These are phyloP conservation scores for Lasiodiplodia hormozganensis DNA, from an alignment of 2,329 filamentous ascomycete genomes.

Conservation along the genomic window DNA sequence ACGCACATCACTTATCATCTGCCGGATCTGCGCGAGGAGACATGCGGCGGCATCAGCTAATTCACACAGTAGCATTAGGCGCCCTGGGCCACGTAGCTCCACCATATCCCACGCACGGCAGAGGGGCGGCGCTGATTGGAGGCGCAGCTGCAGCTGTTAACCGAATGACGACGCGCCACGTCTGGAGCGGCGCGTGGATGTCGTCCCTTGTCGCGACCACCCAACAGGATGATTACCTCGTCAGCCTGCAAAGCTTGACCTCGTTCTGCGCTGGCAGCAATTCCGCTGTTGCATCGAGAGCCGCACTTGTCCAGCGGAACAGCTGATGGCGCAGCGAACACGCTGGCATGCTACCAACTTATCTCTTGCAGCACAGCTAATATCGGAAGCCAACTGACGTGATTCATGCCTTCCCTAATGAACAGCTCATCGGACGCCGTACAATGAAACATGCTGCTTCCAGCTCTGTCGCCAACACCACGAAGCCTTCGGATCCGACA, in stretches of 20 bases:
- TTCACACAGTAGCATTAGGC: background rate
- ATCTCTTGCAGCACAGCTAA: background rate
- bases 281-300: background rate
- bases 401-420: background rate
- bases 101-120: background rate
- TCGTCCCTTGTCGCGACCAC: background rate
- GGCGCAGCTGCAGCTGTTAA: conserved; percentile 6
- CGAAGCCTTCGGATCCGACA: background rate
- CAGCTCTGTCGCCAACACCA: background rate
- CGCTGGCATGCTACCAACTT: background rate
- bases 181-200: conserved; percentile 1
- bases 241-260: background rate
- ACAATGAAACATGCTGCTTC: background rate
- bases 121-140: background rate
- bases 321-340: conserved; percentile 1
- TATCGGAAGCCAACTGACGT: background rate
- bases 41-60: background rate
- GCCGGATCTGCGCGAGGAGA: background rate
- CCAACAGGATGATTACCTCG: background rate
- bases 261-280: conserved; percentile 8
- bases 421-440: background rate
- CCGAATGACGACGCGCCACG: conserved; percentile 20
- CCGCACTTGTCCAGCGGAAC: conserved; percentile 15
- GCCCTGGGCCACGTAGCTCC: conserved; percentile 21
- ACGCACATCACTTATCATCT: background rate